These are phyloP conservation scores for Coniella lustricola DNA, from an alignment of 2,329 filamentous ascomycete genomes.

Conservation along the genomic window DNA sequence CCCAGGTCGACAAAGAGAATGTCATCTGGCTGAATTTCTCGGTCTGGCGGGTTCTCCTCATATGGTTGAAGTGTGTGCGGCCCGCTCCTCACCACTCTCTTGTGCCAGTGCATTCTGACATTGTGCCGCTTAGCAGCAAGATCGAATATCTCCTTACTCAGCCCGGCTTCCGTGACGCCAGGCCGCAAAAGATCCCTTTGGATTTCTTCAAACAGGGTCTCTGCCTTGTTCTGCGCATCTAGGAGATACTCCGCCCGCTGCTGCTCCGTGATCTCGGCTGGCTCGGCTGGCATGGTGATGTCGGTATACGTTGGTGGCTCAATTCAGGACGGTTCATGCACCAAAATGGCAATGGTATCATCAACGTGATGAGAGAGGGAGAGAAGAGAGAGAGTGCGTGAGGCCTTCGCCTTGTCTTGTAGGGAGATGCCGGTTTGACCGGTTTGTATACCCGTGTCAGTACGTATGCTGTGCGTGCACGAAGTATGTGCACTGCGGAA, in stretches of 20 bases:
- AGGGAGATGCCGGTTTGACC: no score
- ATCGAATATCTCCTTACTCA: slow-evolving; percentile 40
- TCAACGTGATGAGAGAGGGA: no score
- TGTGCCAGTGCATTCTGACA: slow-evolving; percentile 45
- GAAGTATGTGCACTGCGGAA: no score
- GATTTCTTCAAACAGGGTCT: slow-evolving; percentile 40
- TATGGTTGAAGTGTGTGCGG: slow-evolving; percentile 42
- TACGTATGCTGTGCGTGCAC: no score
- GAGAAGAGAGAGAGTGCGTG: no score
- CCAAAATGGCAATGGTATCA: no score
- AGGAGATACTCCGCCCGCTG: slow-evolving; percentile 31
- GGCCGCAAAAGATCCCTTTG: slow-evolving; percentile 37
- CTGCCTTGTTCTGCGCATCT: slow-evolving; percentile 40
- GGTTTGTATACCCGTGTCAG: no score
- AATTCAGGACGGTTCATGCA: no score
- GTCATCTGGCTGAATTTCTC: slow-evolving; percentile 38
- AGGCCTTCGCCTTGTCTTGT: no score
- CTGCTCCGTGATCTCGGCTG: slow-evolving; percentile 11
- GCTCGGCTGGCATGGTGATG: slow-evolving; percentile 2
- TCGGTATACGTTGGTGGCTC: no score
- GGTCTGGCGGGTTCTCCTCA: slow-evolving; percentile 41
- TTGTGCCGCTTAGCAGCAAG: slow-evolving; percentile 35
- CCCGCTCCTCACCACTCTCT: slow-evolving; percentile 41
- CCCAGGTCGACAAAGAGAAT: slow-evolving; percentile 46
- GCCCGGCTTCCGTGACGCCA: slow-evolving; percentile 38